Percentiles rank a stretch among this genome's conserved stretches.
Conservation (phyloP, 768 basidiomycete genomes). For the Dentipellis fragilis region DNA sequence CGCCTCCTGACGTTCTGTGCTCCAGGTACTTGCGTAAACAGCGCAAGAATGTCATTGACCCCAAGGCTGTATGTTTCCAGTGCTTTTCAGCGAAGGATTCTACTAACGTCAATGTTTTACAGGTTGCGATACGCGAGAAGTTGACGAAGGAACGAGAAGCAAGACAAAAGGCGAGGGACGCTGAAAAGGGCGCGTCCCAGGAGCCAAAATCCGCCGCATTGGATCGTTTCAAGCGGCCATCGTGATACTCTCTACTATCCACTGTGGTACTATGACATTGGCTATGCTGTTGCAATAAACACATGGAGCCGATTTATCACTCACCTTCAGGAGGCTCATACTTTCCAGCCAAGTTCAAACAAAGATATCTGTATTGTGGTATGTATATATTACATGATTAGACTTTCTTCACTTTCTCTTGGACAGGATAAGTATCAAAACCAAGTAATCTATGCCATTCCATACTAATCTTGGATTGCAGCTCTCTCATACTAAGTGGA, state of each 20-base stretch:
- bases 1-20: neutral
- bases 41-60: slow-evolving; percentile 91
- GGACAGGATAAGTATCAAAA: neutral
- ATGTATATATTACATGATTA: too few relatives aligned
- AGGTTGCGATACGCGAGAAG: slow-evolving; percentile 35
- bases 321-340: too few relatives aligned
- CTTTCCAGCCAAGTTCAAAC: too few relatives aligned
- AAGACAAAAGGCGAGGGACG: slow-evolving; percentile 19
- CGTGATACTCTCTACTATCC: neutral
- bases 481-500: neutral
- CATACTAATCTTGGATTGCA: neutral
- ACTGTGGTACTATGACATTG: too few relatives aligned
- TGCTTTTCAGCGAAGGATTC: neutral
- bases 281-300: too few relatives aligned
- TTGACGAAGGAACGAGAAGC: slow-evolving; percentile 27
- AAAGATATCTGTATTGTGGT: too few relatives aligned
- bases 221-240: slow-evolving; percentile 26
- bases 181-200: slow-evolving; percentile 15
- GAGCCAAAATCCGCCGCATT: slow-evolving; percentile 25
- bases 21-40: slow-evolving; percentile 72
- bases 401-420: neutral
- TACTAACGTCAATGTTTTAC: slow-evolving; percentile 21
- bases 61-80: slow-evolving; percentile 42
- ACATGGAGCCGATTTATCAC: too few relatives aligned
- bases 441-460: neutral